phyloP scores from a whole-genome alignment of 495 filamentous ascomycete species.

The Tetracladium marchalianum region DNA sequence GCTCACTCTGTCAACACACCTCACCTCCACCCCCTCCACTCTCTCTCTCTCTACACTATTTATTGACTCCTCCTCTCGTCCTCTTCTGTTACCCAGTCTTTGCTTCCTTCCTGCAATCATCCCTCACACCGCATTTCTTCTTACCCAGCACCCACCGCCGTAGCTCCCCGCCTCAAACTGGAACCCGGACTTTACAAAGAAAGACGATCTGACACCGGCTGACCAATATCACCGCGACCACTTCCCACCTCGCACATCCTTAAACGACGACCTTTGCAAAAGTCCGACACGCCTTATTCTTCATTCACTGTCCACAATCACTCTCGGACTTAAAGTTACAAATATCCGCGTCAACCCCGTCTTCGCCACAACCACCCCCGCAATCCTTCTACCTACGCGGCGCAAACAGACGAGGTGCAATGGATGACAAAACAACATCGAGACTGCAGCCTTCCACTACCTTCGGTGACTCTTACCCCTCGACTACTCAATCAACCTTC shows the following conservation, averaged over 20 bases:
- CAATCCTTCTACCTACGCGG: constrained; percentile 2
- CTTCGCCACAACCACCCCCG: constrained; percentile 13
- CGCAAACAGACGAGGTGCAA: constrained; percentile 10
- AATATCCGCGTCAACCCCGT: constrained; percentile 10
- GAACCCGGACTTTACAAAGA: constrained; percentile 17
- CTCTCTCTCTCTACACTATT: constrained; percentile 1
- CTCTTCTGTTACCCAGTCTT: constrained; percentile 16
- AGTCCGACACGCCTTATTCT: neutral
- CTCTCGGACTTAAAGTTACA: constrained; percentile 13
- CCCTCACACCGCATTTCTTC: constrained; percentile 5
- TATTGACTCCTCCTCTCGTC: constrained; percentile 13
- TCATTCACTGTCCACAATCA: neutral
- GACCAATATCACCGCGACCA: constrained; percentile 3
- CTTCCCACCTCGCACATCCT: neutral
- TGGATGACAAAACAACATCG: constrained; percentile 20
- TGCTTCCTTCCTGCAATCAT: neutral
- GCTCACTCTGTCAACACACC: neutral
- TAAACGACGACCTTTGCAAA: constrained; percentile 2
- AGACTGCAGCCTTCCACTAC: constrained; percentile 19
- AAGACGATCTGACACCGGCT: constrained; percentile 12
- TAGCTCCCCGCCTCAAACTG: constrained; percentile 8
- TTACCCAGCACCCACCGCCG: neutral
- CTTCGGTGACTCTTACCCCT: constrained; percentile 16
- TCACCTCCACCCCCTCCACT: neutral
- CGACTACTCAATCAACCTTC: constrained; percentile 9